Conservation (phyloP, 805 yeast genomes). For the Pichia scutulata region DNA sequence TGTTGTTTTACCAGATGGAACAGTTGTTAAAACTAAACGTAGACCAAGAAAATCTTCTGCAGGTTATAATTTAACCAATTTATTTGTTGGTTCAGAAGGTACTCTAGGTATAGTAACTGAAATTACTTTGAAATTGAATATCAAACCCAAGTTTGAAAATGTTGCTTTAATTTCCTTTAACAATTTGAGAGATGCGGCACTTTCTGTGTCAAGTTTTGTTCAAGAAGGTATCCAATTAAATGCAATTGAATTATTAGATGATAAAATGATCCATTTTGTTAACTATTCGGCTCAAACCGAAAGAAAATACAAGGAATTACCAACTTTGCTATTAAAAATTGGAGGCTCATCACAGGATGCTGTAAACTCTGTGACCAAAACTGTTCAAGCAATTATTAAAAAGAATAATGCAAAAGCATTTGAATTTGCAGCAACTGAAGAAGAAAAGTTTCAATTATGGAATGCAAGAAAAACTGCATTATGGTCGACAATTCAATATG, state of each 20-base stretch:
- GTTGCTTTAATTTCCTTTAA: conserved; percentile 70
- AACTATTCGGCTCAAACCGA: conserved; percentile 51
- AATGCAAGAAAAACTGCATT: conserved; percentile 74
- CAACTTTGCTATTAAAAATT: conserved; percentile 68
- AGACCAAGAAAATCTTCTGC: conserved; percentile 76
- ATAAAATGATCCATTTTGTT: conserved; percentile 63
- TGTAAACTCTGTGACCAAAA: conserved; percentile 43
- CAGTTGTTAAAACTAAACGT: conserved; percentile 62
- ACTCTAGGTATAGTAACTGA: conserved; percentile 69
- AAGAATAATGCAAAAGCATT: conserved; percentile 43
- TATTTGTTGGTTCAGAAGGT: conserved; percentile 81
- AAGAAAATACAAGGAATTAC: conserved; percentile 54
- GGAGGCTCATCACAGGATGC: conserved; percentile 52
- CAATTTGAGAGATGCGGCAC: conserved; percentile 57
- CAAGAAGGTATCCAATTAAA: conserved; percentile 63
- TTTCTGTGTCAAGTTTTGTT: conserved; percentile 58
- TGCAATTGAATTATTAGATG: conserved; percentile 75
- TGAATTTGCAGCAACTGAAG: conserved; percentile 55
- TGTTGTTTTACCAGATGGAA: conserved; percentile 75
- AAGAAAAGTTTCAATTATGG: conserved; percentile 69
- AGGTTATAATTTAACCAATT: conserved; percentile 69
- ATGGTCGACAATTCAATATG: conserved; percentile 64
- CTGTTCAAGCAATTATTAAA: conserved; percentile 37
- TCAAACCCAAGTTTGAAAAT: conserved; percentile 49
- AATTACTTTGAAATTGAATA: conserved; percentile 56